Evolutionary conservation across 73 alveolate species (phyloP), one percentile per base, ranked within the genome.

Genomic region (Tetrahymena elliotti): DNA sequence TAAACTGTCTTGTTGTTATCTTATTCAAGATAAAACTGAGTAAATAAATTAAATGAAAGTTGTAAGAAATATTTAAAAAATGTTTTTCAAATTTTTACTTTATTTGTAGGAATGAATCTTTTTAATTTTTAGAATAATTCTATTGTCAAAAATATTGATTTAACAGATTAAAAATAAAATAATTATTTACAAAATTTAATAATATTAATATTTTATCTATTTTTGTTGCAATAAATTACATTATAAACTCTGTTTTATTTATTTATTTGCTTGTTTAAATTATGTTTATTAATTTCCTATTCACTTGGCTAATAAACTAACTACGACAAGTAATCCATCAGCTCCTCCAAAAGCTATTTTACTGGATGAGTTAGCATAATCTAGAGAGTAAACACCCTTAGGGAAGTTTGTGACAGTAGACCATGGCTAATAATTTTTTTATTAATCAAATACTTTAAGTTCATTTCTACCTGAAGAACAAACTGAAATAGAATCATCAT

Each of bases 281-380:
- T 40, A 10, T 10, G 8, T 40, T 40, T 40, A 40, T 27, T 27
- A 31, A 68, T 0, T 12, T 15, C 1, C 16, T 18, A 31, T 8
- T 68, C 88, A 68, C n/a, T 68, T 68, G 10, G 34, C n/a, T 16
- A 68, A 16, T 1, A 27, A 24, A 11, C 36, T 68, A 0, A 68
- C 88, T 2, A 68, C 88, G 13, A 68, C 88, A n/a, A 68, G 88
- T 16, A 94, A 22, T 37, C 99, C 99, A 93, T 97, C 99, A 33
- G 99, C 99, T 22, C 99, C 98, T 54, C 99, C 99, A 94, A 98
- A 83, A 13, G 98, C 98, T 94, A 97, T 95, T 96, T 95, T 97
- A 39, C 96, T 97, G 20, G 98, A 97, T 24, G 94, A 41, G 47
- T 97, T 96, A 34, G 99, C 97, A 93, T 97, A 97, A 93, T 98